A percentile compares a stretch with the other conserved stretches of the same genome.
Evolutionary conservation across 371 early-diverging fungal genomes (phyloP).

Genomic region (Actinomortierella ambigua): DNA sequence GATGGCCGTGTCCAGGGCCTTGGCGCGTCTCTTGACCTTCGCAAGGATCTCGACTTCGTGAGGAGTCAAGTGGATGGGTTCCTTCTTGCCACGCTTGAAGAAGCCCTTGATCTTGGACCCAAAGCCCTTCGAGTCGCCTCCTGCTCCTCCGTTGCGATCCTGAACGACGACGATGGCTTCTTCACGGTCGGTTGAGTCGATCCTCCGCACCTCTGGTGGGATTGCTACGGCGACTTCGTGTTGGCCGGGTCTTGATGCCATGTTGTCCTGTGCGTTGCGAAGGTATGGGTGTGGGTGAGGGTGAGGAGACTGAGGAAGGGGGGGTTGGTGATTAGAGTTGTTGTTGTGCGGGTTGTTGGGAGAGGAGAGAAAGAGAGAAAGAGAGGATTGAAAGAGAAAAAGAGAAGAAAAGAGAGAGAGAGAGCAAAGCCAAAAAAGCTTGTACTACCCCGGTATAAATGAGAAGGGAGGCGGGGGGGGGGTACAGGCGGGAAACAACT

Average conservation of each 20-base stretch:
- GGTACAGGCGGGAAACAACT: too few relatives aligned
- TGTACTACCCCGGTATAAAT: neutral
- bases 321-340: conserved; percentile 5
- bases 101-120: conserved; percentile 21
- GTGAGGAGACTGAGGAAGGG: conserved; percentile 1
- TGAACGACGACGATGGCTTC: neutral
- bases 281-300: neutral
- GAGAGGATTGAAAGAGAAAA: neutral
- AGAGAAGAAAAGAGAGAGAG: conserved; percentile 1
- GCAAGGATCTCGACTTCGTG: conserved; percentile 16
- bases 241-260: conserved; percentile 3
- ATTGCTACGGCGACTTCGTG: conserved; percentile 10
- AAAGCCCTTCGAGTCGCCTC: neutral
- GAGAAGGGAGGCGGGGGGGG: neutral
- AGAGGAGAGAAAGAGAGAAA: neutral
- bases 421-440: neutral
- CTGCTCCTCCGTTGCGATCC: too few relatives aligned
- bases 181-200: neutral
- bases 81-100: conserved; percentile 23
- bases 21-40: conserved; percentile 29
- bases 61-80: conserved; percentile 14
- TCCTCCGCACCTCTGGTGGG: conserved; percentile 6
- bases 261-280: neutral
- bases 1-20: conserved; percentile 31
- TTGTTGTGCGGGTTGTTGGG: neutral